These are phyloP conservation scores for Escallonia rubra DNA, from an alignment of 129 eudicot species.

Conservation along the genomic window DNA sequence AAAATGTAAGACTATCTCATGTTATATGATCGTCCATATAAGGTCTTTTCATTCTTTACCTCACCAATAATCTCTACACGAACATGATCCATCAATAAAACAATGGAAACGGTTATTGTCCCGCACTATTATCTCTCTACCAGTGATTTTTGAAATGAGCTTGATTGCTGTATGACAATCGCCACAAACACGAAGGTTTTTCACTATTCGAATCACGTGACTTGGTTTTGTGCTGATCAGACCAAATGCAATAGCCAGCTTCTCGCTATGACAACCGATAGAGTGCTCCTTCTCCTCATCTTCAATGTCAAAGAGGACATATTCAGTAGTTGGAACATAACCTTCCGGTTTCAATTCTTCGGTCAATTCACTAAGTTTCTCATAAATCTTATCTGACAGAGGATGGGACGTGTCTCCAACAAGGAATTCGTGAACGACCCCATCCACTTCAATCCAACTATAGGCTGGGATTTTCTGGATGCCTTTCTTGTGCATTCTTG, in stretches of 20 bases:
- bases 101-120: constrained; percentile 80
- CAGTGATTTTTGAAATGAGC: constrained; percentile 56
- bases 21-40: background rate
- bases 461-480: constrained; percentile 69
- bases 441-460: constrained; percentile 88
- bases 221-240: constrained; percentile 41
- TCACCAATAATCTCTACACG: constrained; percentile 90
- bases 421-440: constrained; percentile 69
- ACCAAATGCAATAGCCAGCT: constrained; percentile 86
- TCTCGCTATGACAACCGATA: constrained; percentile 74
- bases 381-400: constrained; percentile 52
- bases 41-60: background rate
- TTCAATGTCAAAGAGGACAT: constrained; percentile 80
- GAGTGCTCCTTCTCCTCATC: constrained; percentile 87
- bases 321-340: constrained; percentile 65
- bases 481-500: constrained; percentile 38
- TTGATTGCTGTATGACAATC: constrained; percentile 73
- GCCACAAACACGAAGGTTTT: constrained; percentile 77
- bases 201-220: constrained; percentile 63
- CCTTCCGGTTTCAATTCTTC: constrained; percentile 51
- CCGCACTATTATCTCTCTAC: constrained; percentile 68
- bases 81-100: constrained; percentile 76
- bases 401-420: constrained; percentile 88
- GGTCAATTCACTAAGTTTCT: constrained; percentile 52
- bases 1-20: background rate